Evolutionary conservation across 1,284 basidiomycete species (phyloP).

Genomic region (Ceratobasidium papillatum): DNA sequence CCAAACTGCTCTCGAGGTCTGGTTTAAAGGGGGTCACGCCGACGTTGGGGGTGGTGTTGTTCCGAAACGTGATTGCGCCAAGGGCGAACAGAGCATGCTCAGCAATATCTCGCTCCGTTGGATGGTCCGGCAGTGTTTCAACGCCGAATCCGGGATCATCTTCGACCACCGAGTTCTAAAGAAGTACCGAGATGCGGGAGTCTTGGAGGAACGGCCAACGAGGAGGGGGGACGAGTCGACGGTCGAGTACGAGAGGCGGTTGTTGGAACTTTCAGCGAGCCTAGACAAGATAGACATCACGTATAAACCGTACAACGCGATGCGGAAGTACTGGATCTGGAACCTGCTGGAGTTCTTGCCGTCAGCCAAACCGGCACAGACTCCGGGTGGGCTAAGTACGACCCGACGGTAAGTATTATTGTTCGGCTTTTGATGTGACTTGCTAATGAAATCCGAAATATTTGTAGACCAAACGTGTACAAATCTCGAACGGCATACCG

Average conservation of each 20-base stretch:
- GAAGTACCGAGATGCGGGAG: background rate
- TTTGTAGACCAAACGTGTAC: background rate
- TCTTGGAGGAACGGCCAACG: background rate
- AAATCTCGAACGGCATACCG: background rate
- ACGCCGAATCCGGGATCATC: background rate
- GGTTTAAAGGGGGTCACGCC: slow-evolving; percentile 32
- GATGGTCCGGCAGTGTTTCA: slow-evolving; percentile 38
- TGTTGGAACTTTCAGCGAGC: background rate
- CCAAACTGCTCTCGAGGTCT: slow-evolving; percentile 20
- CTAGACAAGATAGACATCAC: background rate
- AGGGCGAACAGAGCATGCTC: background rate
- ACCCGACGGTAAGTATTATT: background rate
- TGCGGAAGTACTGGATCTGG: background rate
- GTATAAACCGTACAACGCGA: background rate
- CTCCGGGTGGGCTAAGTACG: background rate
- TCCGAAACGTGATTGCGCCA: background rate
- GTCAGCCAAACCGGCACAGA: background rate
- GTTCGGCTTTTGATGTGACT: too few relatives aligned
- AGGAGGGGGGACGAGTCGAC: background rate
- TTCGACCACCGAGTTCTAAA: background rate
- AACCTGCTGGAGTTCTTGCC: slow-evolving; percentile 9
- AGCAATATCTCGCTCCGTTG: slow-evolving; percentile 37
- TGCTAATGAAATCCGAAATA: background rate
- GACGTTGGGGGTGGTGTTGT: slow-evolving; percentile 41
- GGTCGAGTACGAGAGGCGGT: background rate